phyloP scores from a whole-genome alignment of 73 alveolate species.

The Tetrahymena elliotti region DNA sequence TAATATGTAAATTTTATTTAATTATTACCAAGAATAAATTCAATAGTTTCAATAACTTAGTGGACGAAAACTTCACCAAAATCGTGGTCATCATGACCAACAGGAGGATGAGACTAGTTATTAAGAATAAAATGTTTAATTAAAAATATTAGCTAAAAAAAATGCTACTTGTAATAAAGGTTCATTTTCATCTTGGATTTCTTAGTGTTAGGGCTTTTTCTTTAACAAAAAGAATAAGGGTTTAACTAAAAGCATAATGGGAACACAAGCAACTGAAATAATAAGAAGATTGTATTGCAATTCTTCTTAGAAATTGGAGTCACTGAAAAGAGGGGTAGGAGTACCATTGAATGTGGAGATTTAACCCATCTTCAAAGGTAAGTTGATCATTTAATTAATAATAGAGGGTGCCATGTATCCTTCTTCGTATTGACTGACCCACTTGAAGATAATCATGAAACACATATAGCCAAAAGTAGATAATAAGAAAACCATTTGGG shows the following conservation, averaged over 20 bases:
- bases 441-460: conserved; percentile 77
- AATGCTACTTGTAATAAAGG: conserved; percentile 5
- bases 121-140: conserved; percentile 30
- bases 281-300: conserved; percentile 58
- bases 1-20: neutral
- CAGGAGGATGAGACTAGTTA: conserved; percentile 28
- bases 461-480: conserved; percentile 92
- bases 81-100: conserved; percentile 48
- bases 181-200: conserved; percentile 5
- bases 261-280: conserved; percentile 80
- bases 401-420: conserved; percentile 88
- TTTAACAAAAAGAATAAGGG: conserved; percentile 55
- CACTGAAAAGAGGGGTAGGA: conserved; percentile 78
- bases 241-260: conserved; percentile 89
- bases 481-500: conserved; percentile 78
- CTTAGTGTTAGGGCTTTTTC: conserved; percentile 25
- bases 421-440: conserved; percentile 81
- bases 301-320: conserved; percentile 52
- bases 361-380: conserved; percentile 77
- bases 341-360: conserved; percentile 17
- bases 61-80: conserved; percentile 86
- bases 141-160: neutral
- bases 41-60: conserved; percentile 94
- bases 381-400: conserved; percentile 82
- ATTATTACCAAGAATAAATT: conserved; percentile 70